Base-by-base conservation (phyloP, 2,329 filamentous ascomycete species). In the Arthrobotrys iridis region DNA sequence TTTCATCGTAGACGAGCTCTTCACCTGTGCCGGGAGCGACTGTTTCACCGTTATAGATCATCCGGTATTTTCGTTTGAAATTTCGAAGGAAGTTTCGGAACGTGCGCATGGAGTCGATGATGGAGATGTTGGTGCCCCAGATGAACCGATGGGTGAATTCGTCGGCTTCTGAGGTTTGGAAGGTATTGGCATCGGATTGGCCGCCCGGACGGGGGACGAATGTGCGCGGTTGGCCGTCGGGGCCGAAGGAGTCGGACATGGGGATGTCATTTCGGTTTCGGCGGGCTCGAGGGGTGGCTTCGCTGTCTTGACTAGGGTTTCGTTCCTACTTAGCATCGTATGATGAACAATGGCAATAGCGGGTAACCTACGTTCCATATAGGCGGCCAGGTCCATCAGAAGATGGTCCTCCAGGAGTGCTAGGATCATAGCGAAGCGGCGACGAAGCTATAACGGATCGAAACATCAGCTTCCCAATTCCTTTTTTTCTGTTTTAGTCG, bases 101-200 rank as follows among this genome's bases (percentile, higher is more conserved):
- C 0, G 90, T 86, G 59, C 89, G 88, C 82, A 96, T 91, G 0
- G 93, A 93, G 81, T 98, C 93, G 74, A 92, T 89, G 62, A 99
- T 91, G 3, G 94, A 97, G 57, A 99, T 92, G 40, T 96, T 98
- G 45, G 95, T 99, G 82, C 95, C 95, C 95, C 95, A 99, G 77
- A 99, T 94, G 70, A 96, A 88, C 78, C 91, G 89, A 66, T 90
- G 90, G 40, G 91, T 92, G 71, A 88, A 88, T 1, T 93, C 95
- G 40, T 93, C 94, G 41, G 97, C 87, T 80, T 97, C 91, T 13
- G 78, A 79, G 37, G 78, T 79, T 35, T 78, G 78, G 15, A 77
- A 78, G 15, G 77, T 77, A 24, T 76, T 78, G 0, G 95, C 95
- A 82, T 99, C 95, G 1, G 94, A 97, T 73, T 64, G 63, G 46